phyloP scores from a whole-genome alignment of 805 yeast genomes.

The Zygotorulaspora chibaensis region DNA sequence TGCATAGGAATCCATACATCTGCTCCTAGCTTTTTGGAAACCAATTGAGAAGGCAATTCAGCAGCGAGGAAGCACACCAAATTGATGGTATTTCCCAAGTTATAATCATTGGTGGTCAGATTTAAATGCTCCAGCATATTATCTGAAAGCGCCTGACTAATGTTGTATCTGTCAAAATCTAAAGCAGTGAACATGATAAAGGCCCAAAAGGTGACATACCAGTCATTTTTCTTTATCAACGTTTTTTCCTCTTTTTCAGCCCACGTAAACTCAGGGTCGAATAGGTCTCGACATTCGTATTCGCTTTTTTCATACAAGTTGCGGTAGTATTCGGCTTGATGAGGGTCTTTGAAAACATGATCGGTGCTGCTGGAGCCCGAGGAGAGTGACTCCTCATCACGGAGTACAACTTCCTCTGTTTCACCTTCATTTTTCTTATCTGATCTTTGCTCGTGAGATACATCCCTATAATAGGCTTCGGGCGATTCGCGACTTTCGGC shows the following conservation, averaged over 20 bases:
- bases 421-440: not conserved
- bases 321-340: constrained; percentile 43
- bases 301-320: constrained; percentile 43
- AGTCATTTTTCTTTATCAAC: constrained; percentile 49
- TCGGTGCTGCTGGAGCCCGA: constrained; percentile 6
- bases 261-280: constrained; percentile 61
- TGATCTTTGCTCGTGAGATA: not conserved
- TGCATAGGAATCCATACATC: constrained; percentile 61
- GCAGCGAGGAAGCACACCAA: constrained; percentile 49
- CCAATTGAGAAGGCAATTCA: constrained; percentile 62
- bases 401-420: not conserved
- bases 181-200: constrained; percentile 56
- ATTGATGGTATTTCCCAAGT: constrained; percentile 54
- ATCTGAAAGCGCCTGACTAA: constrained; percentile 56
- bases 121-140: constrained; percentile 47
- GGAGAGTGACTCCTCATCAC: constrained; percentile 8
- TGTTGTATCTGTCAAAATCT: constrained; percentile 55
- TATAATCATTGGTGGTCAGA: constrained; percentile 54
- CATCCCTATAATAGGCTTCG: too few species aligned
- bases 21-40: constrained; percentile 60
- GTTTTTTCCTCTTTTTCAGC: constrained; percentile 46
- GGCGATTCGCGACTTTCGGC: too few species aligned
- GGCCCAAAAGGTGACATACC: constrained; percentile 53
- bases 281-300: constrained; percentile 52
- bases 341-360: constrained; percentile 37